These are phyloP conservation scores for Yamadazyma diddensiae DNA, from an alignment of 1,139 yeast genomes.

Conservation along the genomic window DNA sequence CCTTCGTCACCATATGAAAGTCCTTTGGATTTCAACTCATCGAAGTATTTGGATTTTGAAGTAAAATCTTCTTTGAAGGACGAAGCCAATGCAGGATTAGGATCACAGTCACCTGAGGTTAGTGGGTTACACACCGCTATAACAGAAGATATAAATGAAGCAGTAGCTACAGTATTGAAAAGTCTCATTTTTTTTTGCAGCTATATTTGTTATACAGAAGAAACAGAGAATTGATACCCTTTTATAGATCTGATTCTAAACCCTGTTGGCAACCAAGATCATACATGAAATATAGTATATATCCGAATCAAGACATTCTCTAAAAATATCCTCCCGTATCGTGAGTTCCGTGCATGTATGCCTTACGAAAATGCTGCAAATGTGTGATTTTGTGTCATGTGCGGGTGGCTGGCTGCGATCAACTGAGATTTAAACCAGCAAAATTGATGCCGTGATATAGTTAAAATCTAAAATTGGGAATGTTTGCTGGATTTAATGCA, in stretches of 20 bases:
- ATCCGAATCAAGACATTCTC: conserved; percentile 3
- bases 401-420: conserved; percentile 4
- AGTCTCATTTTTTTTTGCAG: conserved; percentile 10
- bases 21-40: conserved; percentile 25
- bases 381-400: conserved; percentile 4
- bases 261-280: not conserved
- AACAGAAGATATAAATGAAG: conserved; percentile 6
- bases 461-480: not conserved
- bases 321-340: conserved; percentile 1
- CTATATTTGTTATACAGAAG: not conserved
- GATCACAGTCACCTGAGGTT: conserved; percentile 23
- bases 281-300: not conserved
- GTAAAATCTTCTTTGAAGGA: conserved; percentile 51
- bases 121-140: conserved; percentile 33
- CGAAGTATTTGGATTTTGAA: conserved; percentile 38
- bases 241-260: not conserved
- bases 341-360: conserved; percentile 2
- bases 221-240: not conserved
- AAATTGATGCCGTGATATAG: not conserved
- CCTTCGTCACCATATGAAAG: conserved; percentile 41
- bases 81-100: conserved; percentile 56
- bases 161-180: conserved; percentile 8
- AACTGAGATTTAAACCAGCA: not conserved
- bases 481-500: not conserved
- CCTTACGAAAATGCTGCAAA: conserved; percentile 4